A percentile compares a stretch with the other conserved stretches of the same genome.
Evolutionary conservation across 495 filamentous ascomycete genomes (phyloP).

Genomic region (Entonaema liquescens): DNA sequence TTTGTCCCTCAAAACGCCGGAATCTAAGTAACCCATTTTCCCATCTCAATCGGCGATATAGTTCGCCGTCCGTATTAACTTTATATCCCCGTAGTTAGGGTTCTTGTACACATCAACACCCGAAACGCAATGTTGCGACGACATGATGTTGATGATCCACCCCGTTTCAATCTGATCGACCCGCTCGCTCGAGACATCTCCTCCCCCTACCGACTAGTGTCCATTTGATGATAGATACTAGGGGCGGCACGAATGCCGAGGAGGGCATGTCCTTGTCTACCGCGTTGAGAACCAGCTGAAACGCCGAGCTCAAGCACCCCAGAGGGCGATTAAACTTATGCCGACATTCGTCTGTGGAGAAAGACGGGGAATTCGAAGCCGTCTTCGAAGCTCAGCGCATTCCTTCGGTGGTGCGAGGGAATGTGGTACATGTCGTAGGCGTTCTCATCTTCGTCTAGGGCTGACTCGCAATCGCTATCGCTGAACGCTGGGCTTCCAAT

Average conservation of each 20-base stretch:
- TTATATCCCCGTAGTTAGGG: not conserved
- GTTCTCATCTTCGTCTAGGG: constrained; percentile 35
- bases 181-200: not conserved
- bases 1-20: constrained; percentile 8
- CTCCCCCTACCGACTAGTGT: not conserved
- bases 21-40: constrained; percentile 1
- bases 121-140: not conserved
- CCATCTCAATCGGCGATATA: not conserved
- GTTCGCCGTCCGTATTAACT: not conserved
- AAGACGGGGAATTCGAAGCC: constrained; percentile 41
- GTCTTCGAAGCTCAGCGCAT: constrained; percentile 35
- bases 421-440: constrained; percentile 35
- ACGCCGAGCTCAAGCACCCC: constrained; percentile 2
- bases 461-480: constrained; percentile 40
- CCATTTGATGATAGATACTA: not conserved
- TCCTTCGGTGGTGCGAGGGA: constrained; percentile 38
- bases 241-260: not conserved
- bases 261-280: not conserved
- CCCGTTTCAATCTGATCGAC: not conserved
- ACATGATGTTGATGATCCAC: not conserved
- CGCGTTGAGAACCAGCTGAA: not conserved
- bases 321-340: not conserved
- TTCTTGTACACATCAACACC: not conserved
- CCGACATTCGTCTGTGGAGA: constrained; percentile 34
- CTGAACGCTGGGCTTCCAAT: constrained; percentile 31